Base-by-base conservation (phyloP, 192 early-diverging fungal genomes). In the Coemansia sp. region DNA sequence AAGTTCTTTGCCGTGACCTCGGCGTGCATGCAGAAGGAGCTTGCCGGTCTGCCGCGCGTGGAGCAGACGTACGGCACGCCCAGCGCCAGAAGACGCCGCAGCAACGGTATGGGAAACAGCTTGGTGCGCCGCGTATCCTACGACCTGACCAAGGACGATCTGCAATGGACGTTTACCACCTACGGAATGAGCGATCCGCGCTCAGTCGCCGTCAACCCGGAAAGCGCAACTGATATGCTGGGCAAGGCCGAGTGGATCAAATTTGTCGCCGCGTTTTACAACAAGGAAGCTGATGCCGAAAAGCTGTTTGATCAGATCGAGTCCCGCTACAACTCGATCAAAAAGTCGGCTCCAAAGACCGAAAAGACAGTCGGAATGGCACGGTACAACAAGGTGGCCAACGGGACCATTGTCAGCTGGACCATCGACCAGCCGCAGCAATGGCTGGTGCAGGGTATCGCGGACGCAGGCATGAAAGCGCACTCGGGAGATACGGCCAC, bases 401-500 rank as follows among this genome's bases (percentile, higher is more conserved):
- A 84, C 32, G 79, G 78, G 20, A 74, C 74, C 0, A 56, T 80
- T 17, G 36, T 63, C 29, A 63, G 71, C 14, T 78, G 78, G 78
- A 68, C 79, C 0, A 66, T 78, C 42, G 76, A 73, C 8, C 63
- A 74, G 64, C 75, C 67, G 16, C 67, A 81, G 64, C 40, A 48
- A 4, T 77, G 80, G 72, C 50, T 67, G 10, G 73, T 75, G 4
- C 77, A 89, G 61, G 83, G 87, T 0, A 65, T 60, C 14, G 86
- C 89, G 59, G 91, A 90, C 32, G 91, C 89, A 34, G 86, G 77
- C 7, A 66, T 72, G 17, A 71, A 75, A 48, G 77, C 83, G 22
- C 68, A 82, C 33, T 55, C 75, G 3, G 75, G 73, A 8, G 59
- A 55, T 10, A 51, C 51, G 28, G 34, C 32, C 0, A 60, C 66